Evolutionary conservation across 148 eudicot genomes (phyloP).

Genomic region (Chenopodium formosanum): DNA sequence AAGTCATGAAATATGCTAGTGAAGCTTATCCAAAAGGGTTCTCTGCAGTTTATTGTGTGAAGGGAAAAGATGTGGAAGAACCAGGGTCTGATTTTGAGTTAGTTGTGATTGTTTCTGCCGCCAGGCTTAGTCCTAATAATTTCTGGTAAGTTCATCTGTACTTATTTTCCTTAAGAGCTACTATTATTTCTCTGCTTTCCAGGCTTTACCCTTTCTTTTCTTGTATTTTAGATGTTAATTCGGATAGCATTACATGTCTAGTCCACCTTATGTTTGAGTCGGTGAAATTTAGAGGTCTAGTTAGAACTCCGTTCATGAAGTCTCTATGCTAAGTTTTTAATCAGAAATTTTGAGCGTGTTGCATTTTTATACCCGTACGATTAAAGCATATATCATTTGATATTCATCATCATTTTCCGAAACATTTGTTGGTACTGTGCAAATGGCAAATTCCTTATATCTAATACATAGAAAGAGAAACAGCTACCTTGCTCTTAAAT

Average conservation of each 20-base stretch:
- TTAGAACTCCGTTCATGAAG: not conserved
- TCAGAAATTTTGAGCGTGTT: not conserved
- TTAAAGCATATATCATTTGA: not conserved
- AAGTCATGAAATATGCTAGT: slow-evolving; percentile 68
- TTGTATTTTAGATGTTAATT: not conserved
- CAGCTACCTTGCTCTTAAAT: not conserved
- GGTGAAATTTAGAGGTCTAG: not conserved
- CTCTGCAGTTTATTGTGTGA: slow-evolving; percentile 70
- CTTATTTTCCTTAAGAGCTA: not conserved
- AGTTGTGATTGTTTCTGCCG: slow-evolving; percentile 86
- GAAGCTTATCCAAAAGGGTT: slow-evolving; percentile 95
- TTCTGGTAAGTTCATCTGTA: slow-evolving; percentile 54
- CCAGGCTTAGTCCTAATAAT: slow-evolving; percentile 89
- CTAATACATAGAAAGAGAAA: not conserved
- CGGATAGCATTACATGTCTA: not conserved
- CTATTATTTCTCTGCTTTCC: slow-evolving; percentile 13
- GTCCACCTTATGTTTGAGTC: not conserved
- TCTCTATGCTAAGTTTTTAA: not conserved
- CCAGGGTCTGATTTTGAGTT: slow-evolving; percentile 88
- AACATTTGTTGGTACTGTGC: not conserved
- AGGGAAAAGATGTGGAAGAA: slow-evolving; percentile 87
- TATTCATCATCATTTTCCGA: not conserved
- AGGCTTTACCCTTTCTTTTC: not conserved
- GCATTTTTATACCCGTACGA: not conserved
- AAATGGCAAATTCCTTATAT: not conserved